These are phyloP conservation scores for Dactylella cylindrospora DNA, from an alignment of 2,329 filamentous ascomycete genomes.

Conservation along the genomic window DNA sequence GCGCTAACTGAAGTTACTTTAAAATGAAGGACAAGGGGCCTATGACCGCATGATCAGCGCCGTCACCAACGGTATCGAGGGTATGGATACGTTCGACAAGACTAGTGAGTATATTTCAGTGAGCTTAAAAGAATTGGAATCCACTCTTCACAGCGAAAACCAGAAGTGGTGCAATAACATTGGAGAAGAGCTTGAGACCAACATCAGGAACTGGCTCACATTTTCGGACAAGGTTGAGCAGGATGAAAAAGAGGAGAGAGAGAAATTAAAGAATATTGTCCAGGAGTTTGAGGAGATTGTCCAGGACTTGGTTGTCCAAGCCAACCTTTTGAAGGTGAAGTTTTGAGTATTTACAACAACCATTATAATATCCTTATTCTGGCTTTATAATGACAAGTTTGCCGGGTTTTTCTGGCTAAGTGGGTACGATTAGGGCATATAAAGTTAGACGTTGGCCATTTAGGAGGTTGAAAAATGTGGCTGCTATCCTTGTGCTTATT, in stretches of 20 bases:
- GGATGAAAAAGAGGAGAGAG: constrained; percentile 11
- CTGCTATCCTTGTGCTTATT: no score
- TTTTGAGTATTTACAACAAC: neutral
- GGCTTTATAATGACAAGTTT: no score
- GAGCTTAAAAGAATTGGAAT: constrained; percentile 1
- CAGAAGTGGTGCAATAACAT: constrained; percentile 12
- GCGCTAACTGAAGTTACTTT: neutral
- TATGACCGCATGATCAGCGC: constrained; percentile 20
- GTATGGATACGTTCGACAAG: neutral
- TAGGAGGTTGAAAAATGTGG: no score
- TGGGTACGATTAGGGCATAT: no score
- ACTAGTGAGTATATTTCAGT: constrained; percentile 2
- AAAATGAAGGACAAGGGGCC: constrained; percentile 4
- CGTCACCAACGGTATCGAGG: constrained; percentile 1
- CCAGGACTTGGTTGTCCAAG: constrained; percentile 1
- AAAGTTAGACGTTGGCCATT: no score
- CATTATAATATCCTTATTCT: no score
- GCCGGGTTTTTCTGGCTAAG: no score
- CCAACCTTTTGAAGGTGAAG: neutral
- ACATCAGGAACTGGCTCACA: constrained; percentile 27
- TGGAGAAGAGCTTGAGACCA: constrained; percentile 26
- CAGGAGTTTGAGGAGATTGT: neutral
- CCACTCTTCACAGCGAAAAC: constrained; percentile 2
- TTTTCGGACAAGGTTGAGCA: constrained; percentile 14
- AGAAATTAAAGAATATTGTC: constrained; percentile 16